Base-by-base conservation (phyloP, 352 stramenopile genomes). In the Ophiocytium majus region DNA sequence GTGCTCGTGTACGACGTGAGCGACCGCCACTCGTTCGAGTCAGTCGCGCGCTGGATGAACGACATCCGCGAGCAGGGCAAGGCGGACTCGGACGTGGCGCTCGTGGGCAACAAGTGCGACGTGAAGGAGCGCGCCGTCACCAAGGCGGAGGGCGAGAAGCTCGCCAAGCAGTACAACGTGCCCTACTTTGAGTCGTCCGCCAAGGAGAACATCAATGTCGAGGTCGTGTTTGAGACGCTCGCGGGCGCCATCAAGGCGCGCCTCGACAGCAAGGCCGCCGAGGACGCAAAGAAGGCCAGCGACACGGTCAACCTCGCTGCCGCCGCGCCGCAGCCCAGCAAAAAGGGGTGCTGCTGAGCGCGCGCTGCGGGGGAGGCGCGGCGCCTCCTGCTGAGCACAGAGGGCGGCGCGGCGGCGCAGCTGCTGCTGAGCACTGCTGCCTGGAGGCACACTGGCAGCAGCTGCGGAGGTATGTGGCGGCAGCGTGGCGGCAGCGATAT, bases 1-100 rank as follows among this genome's bases (percentile, higher is more conserved):
- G 92, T 94, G 57, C 85, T 95, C 9, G 93, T 92, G 33, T 95
- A 94, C 85, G 93, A 95, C 84, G 93, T 95, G 50, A 93, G 91
- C 49, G 94, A 93, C 82, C 82, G 91, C 80, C 89, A 92, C 50
- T 93, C 91, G 28, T 95, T 95, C 89, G 91, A 94, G 89, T 91
- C 94, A 83, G 91, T 95, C 17, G 92, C 93, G 86, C 89, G 90
- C 71, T 95, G 92, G 92, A 94, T 95, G 91, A 84, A 91, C 83
- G 92, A 95, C 86, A 94, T 95, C 50, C 76, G 31, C 31, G 78
- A 87, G 83, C 83, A 87, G 78, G 83, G 83, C 64, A 87, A 87
- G 63, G 74, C 78, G 80, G 81, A 82, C 36, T 87, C 83, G 50
- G 83, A 87, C 50, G 81, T 87, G 43, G 79, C 85, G 17, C 81